Percentiles rank a stretch among this genome's conserved stretches.
phyloP scores from a whole-genome alignment of 2,329 filamentous ascomycete species.

The Simplicillium sp. region DNA sequence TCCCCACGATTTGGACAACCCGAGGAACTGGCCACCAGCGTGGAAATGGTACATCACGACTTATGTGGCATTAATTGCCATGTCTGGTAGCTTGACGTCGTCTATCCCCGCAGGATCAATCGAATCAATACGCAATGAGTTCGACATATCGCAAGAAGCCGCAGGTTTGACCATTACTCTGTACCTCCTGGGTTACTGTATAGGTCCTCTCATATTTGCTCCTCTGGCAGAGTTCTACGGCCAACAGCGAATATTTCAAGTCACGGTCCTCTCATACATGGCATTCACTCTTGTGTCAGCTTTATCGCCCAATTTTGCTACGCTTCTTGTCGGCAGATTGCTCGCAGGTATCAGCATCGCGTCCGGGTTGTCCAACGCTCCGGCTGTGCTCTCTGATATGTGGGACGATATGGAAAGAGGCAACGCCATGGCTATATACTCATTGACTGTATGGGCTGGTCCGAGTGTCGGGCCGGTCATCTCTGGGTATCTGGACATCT shows the following conservation, averaged over 20 bases:
- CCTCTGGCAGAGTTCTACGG: constrained; percentile 43
- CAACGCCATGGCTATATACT: too few species aligned
- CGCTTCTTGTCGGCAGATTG: constrained; percentile 37
- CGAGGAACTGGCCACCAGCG: not conserved
- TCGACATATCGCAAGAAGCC: constrained; percentile 10
- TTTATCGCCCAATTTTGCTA: constrained; percentile 35
- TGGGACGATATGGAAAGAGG: too few species aligned
- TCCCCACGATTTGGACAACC: not conserved
- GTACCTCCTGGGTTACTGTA: constrained; percentile 40
- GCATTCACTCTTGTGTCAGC: constrained; percentile 36
- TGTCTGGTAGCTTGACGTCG: not conserved
- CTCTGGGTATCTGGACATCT: too few species aligned
- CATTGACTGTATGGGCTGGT: too few species aligned
- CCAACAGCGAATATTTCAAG: constrained; percentile 34
- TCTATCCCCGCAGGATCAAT: not conserved
- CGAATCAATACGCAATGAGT: not conserved
- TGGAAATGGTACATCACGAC: not conserved
- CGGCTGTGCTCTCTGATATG: not conserved
- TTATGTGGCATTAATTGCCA: not conserved
- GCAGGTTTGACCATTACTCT: constrained; percentile 34
- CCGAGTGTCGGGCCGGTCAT: too few species aligned
- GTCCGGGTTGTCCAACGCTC: constrained; percentile 10
- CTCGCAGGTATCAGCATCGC: constrained; percentile 17
- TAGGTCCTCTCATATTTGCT: constrained; percentile 42
- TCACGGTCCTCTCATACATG: constrained; percentile 31